Conservation (phyloP, 257 asterid genomes). For the Nicotiana obtusifolia region DNA sequence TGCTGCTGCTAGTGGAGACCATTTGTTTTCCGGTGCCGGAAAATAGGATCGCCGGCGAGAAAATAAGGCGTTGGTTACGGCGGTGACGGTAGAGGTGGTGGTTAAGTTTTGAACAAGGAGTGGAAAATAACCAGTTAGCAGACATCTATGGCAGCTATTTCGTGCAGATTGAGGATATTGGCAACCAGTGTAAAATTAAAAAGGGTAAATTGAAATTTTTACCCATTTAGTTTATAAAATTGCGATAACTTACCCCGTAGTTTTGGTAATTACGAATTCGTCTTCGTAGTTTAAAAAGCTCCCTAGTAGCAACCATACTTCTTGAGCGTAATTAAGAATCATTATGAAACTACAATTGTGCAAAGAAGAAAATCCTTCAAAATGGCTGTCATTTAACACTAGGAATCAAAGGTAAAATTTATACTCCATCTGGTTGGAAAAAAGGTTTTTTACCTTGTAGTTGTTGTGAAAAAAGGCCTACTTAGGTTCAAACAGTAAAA, state of each 20-base stretch:
- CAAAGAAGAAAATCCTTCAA: too few species aligned
- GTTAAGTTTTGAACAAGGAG: slow-evolving; percentile 17
- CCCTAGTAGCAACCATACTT: too few species aligned
- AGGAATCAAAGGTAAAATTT: too few species aligned
- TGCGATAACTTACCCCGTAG: background rate
- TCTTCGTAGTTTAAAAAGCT: background rate
- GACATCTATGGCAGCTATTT: slow-evolving; percentile 1
- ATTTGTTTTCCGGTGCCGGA: slow-evolving; percentile 24
- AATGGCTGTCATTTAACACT: too few species aligned
- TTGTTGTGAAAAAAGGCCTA: too few species aligned
- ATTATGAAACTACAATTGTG: too few species aligned
- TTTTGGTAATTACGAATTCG: background rate
- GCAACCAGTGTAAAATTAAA: background rate
- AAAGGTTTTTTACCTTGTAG: too few species aligned
- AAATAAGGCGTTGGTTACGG: background rate
- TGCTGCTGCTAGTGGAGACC: slow-evolving; percentile 26
- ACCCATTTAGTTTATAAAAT: background rate
- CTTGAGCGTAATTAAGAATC: too few species aligned
- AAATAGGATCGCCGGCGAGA: background rate
- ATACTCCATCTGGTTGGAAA: too few species aligned
- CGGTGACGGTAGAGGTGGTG: slow-evolving; percentile 7
- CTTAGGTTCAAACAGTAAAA: too few species aligned
- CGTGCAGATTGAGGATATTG: background rate
- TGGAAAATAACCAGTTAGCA: slow-evolving; percentile 12
- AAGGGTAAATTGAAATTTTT: background rate